These are phyloP conservation scores for Pyrus hybrid DNA, from an alignment of 331 rosid genomes.

Conservation along the genomic window DNA sequence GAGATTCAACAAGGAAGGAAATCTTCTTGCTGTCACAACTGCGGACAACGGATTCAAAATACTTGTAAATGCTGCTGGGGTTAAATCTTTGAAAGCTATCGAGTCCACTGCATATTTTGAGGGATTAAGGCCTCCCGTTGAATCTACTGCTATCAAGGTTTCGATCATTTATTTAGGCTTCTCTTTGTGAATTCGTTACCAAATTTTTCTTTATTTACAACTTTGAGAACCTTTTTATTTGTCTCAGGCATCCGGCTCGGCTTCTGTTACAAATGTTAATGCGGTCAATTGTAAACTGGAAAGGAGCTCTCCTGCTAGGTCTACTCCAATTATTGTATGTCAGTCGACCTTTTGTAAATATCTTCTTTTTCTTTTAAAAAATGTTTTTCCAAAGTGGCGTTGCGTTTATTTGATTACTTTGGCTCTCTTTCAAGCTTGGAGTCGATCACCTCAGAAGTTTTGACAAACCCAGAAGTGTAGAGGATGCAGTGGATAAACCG, in stretches of 20 bases:
- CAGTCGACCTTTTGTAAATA: conserved; percentile 1
- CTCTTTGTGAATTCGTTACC: not conserved
- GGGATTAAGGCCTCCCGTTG: conserved; percentile 61
- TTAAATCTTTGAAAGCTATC: conserved; percentile 43
- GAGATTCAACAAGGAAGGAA: conserved; percentile 84
- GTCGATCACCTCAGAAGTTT: conserved; percentile 45
- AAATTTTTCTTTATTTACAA: not conserved
- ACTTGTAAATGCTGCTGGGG: conserved; percentile 68
- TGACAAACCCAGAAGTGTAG: conserved; percentile 55
- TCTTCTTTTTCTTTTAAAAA: not conserved
- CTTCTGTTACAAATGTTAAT: conserved; percentile 43
- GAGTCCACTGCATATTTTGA: conserved; percentile 58
- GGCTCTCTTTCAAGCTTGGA: conserved; percentile 44
- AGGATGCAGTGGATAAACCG: conserved; percentile 53
- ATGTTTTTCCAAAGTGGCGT: not conserved
- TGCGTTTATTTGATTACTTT: conserved; percentile 27
- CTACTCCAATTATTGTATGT: conserved; percentile 64
- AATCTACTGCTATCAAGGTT: conserved; percentile 67
- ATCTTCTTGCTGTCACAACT: conserved; percentile 79
- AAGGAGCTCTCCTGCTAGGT: conserved; percentile 73
- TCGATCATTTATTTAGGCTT: not conserved
- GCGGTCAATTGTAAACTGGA: conserved; percentile 72
- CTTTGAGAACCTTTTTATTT: conserved; percentile 8
- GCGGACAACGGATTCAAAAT: conserved; percentile 69
- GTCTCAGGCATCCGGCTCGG: conserved; percentile 52